Percentiles rank a stretch among this genome's conserved stretches.
Conservation (phyloP, 768 basidiomycete species). For the Naganishia vishniacii region DNA sequence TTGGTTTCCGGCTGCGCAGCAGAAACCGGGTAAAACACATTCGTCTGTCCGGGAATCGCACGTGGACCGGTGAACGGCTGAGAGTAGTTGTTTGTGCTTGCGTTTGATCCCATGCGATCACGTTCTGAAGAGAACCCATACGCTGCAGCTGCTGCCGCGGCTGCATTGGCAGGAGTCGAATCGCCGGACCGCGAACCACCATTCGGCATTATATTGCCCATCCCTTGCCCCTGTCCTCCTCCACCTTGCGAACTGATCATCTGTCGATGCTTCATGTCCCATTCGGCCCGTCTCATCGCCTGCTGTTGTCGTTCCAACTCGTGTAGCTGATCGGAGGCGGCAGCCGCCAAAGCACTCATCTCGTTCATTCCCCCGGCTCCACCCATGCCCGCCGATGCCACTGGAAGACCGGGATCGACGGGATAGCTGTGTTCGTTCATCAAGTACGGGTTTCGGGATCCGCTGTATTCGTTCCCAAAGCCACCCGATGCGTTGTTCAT, state of each 20-base stretch:
- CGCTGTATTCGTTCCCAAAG: conserved; percentile 12
- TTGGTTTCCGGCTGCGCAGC: conserved; percentile 45
- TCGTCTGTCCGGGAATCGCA: conserved; percentile 33
- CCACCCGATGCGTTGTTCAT: neutral
- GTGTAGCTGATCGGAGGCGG: conserved; percentile 81
- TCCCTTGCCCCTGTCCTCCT: conserved; percentile 29
- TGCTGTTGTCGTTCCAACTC: conserved; percentile 86
- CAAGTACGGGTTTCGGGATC: conserved; percentile 18
- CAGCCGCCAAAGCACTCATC: conserved; percentile 52
- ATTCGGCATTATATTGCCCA: neutral
- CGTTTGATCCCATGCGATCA: neutral
- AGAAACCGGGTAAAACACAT: conserved; percentile 46
- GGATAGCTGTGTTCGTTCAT: conserved; percentile 15
- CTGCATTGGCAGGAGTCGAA: conserved; percentile 9
- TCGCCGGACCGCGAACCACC: conserved; percentile 10
- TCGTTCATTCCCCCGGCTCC: conserved; percentile 47
- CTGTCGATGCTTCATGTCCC: conserved; percentile 70
- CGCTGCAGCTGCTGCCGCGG: conserved; percentile 5
- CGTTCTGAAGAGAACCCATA: conserved; percentile 18
- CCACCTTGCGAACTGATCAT: conserved; percentile 32
- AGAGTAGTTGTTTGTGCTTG: neutral
- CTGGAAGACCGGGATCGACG: conserved; percentile 25
- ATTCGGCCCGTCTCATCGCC: conserved; percentile 76
- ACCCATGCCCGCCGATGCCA: conserved; percentile 7
- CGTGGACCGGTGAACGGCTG: conserved; percentile 2